Base-by-base conservation (phyloP, 108 stramenopile species). In the Skeletonema potamos region DNA sequence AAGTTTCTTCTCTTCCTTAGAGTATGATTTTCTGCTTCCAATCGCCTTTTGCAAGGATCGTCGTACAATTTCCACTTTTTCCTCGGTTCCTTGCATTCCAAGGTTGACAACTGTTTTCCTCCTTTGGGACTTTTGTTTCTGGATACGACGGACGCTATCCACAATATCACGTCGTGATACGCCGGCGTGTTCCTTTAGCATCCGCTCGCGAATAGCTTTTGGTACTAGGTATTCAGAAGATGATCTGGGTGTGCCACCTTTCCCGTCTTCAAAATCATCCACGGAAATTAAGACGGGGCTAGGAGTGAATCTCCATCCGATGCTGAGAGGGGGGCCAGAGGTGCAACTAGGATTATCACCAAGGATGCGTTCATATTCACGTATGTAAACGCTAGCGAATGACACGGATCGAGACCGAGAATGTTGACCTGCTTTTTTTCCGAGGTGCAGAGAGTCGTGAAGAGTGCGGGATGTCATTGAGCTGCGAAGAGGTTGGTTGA, bases 311-410 rank as follows among this genome's bases (percentile, higher is more conserved):
- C 70, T 58, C 82, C 82, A 82, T 34, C 82, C 82, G 15, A 82
- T 66, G 55, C 54, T 57, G 41, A 82, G 60, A 46, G 82, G 76
- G n/a, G 90, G 89, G 15, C 90, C 90, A 63, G 63, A 58, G 9
- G 81, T 79, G 46, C 82, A 83, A 37, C 78, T 78, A 51, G 93
- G 93, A 74, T 95, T 95, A 64, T 95, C 91, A 22, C 89, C 89
- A 1, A 92, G 79, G 15, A 82, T 57, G 13, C 89, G 83, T 73
- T 90, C 89, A 78, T 89, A 92, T 57, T 89, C 87, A 43, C 93
- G 85, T 11, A 95, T 77, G 54, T 77, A 62, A 30, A 95, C 84
- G 15, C 64, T 13, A 26, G 33, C 63, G 67, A 92, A 95, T 20
- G 48, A 59, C 48, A 79, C 65, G 43, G 37, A 27, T 18, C 76